Evolutionary conservation across 108 stramenopile genomes (phyloP).

Genomic region (Pseudonitzschia delicatissima): DNA sequence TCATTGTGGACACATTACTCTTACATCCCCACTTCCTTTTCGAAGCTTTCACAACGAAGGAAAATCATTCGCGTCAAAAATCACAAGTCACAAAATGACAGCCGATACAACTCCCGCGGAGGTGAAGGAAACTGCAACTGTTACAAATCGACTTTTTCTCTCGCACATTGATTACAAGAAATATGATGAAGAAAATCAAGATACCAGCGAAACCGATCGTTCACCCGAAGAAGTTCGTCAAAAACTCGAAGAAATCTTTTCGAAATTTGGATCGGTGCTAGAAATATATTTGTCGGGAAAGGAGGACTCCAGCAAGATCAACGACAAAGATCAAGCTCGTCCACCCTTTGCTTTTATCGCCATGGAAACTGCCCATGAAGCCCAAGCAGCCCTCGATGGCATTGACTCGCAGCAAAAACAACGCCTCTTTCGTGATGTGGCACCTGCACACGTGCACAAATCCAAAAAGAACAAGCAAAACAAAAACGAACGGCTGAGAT

Average conservation of each 20-base stretch:
- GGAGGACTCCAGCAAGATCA: not conserved
- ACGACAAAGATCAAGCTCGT: not conserved
- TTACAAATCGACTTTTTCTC: constrained; percentile 6
- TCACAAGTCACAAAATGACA: no score
- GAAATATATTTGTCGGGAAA: constrained; percentile 16
- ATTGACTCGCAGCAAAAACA: not conserved
- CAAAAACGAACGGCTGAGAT: constrained; percentile 5
- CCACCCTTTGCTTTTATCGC: constrained; percentile 25
- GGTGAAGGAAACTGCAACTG: not conserved
- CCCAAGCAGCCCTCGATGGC: constrained; percentile 2
- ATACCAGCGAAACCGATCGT: not conserved
- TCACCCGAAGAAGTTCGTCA: not conserved
- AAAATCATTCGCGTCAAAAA: no score
- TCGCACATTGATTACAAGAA: constrained; percentile 3
- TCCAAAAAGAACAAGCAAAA: constrained; percentile 7
- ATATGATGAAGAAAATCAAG: not conserved
- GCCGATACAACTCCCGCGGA: no score
- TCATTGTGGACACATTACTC: no score
- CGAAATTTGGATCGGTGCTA: constrained; percentile 11
- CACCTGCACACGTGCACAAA: constrained; percentile 1
- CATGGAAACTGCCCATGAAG: constrained; percentile 21
- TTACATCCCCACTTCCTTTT: no score
- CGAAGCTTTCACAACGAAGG: no score
- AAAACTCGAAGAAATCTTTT: not conserved
- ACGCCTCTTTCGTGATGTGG: not conserved